phyloP scores from a whole-genome alignment of 108 stramenopile species.

The Fistulifera pelliculosa region DNA sequence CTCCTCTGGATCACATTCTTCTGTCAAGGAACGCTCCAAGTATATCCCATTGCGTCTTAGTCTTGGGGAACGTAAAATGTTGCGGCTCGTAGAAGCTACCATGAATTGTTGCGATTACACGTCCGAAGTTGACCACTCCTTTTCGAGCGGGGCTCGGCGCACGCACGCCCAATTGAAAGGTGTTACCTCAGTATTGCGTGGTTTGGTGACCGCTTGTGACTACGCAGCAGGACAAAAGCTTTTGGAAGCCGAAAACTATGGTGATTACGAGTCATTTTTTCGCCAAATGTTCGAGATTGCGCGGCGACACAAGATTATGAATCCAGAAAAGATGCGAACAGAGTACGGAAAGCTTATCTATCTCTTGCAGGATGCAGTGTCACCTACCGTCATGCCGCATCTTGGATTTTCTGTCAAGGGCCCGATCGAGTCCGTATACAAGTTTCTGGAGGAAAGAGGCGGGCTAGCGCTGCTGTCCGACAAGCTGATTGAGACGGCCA shows the following conservation, averaged over 20 bases:
- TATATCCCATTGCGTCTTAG: conserved; percentile 64
- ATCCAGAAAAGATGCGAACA: conserved; percentile 80
- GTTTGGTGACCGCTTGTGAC: conserved; percentile 52
- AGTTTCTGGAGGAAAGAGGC: conserved; percentile 34
- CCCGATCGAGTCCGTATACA: conserved; percentile 37
- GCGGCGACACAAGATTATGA: conserved; percentile 79
- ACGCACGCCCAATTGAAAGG: conserved; percentile 39
- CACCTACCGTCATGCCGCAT: conserved; percentile 19
- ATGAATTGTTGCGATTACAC: conserved; percentile 62
- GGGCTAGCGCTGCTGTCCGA: conserved; percentile 31
- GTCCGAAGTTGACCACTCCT: conserved; percentile 38
- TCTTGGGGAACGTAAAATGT: conserved; percentile 50
- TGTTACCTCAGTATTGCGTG: conserved; percentile 45
- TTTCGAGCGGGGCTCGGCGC: conserved; percentile 21
- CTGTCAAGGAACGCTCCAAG: conserved; percentile 55
- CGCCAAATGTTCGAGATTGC: conserved; percentile 59
- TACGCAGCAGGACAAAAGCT: conserved; percentile 44
- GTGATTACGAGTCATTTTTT: conserved; percentile 25
- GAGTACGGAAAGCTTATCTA: conserved; percentile 78
- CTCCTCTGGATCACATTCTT: conserved; percentile 3
- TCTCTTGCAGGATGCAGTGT: conserved; percentile 64
- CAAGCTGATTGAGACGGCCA: conserved; percentile 46
- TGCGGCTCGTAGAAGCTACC: conserved; percentile 61
- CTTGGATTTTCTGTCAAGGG: conserved; percentile 28
- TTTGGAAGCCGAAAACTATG: conserved; percentile 19